Evolutionary conservation across 208 protist species (phyloP).

Genomic region (Wallacemonas sp.): DNA sequence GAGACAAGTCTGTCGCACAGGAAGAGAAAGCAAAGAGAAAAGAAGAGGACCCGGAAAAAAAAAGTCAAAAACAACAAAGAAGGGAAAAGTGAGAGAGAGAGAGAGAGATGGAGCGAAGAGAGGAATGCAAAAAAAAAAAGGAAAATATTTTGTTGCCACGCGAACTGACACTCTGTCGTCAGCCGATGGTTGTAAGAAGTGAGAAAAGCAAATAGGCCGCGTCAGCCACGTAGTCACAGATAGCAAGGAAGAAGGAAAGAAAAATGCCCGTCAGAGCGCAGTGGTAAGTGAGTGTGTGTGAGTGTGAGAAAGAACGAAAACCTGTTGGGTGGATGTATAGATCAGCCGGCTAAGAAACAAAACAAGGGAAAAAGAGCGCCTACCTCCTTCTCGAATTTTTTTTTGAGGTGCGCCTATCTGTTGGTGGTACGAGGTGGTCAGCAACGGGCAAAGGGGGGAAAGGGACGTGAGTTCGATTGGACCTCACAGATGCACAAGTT

Average conservation of each 20-base stretch:
- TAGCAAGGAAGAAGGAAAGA: background rate
- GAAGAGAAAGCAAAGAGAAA: slow-evolving; percentile 4
- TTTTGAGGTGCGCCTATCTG: no score
- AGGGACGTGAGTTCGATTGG: no score
- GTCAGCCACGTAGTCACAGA: background rate
- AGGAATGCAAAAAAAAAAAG: background rate
- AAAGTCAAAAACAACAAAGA: slow-evolving; percentile 5
- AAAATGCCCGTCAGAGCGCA: background rate
- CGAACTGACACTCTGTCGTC: background rate
- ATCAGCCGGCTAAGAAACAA: no score
- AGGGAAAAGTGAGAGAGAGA: slow-evolving; percentile 15
- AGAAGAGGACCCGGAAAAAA: background rate
- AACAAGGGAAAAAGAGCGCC: no score
- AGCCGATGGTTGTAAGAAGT: no score
- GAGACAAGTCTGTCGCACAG: background rate
- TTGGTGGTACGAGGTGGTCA: no score
- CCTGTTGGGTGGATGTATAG: background rate
- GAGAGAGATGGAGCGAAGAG: slow-evolving; percentile 9
- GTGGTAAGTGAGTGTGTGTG: background rate
- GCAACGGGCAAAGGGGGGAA: no score
- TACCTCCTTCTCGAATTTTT: no score
- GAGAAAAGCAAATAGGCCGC: background rate
- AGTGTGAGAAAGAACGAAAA: slow-evolving; percentile 7
- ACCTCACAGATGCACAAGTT: no score
- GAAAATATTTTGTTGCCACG: background rate